Conservation (phyloP, 352 stramenopile genomes). For the Globisporangium canariense region DNA sequence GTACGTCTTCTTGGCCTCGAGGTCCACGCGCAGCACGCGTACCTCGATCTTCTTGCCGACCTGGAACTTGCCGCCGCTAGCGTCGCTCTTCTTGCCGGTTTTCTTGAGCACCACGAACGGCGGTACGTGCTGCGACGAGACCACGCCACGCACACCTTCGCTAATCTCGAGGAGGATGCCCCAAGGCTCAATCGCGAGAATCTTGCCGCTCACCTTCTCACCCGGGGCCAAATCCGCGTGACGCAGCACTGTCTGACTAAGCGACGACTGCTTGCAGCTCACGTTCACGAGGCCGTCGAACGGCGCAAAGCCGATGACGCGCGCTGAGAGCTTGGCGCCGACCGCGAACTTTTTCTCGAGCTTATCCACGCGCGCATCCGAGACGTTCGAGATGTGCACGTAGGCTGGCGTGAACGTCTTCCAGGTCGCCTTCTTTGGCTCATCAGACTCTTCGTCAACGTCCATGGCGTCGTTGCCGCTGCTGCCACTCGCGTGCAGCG, state of each 20-base stretch:
- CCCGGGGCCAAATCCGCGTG: conserved; percentile 77
- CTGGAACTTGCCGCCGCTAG: conserved; percentile 70
- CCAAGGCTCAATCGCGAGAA: conserved; percentile 78
- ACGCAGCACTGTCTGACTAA: conserved; percentile 74
- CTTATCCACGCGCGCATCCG: conserved; percentile 81
- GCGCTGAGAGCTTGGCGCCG: conserved; percentile 55
- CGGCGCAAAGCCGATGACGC: conserved; percentile 81
- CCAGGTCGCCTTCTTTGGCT: conserved; percentile 57
- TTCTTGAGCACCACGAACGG: conserved; percentile 69
- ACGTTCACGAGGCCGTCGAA: conserved; percentile 86
- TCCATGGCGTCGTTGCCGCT: conserved; percentile 51
- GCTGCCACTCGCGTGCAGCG: conserved; percentile 37
- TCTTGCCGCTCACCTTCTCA: conserved; percentile 74
- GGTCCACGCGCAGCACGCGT: conserved; percentile 80
- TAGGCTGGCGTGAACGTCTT: conserved; percentile 80
- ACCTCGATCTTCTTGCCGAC: conserved; percentile 71
- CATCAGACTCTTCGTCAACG: conserved; percentile 29
- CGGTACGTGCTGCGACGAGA: conserved; percentile 73
- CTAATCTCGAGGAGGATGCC: conserved; percentile 84
- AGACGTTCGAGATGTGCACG: conserved; percentile 87
- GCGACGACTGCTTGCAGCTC: conserved; percentile 73
- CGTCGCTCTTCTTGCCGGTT: conserved; percentile 50
- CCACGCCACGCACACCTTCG: conserved; percentile 78
- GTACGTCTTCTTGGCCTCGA: conserved; percentile 91
- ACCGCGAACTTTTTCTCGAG: conserved; percentile 85